Conservation (phyloP, 768 basidiomycete species). For the Kwoniella bestiolae region DNA sequence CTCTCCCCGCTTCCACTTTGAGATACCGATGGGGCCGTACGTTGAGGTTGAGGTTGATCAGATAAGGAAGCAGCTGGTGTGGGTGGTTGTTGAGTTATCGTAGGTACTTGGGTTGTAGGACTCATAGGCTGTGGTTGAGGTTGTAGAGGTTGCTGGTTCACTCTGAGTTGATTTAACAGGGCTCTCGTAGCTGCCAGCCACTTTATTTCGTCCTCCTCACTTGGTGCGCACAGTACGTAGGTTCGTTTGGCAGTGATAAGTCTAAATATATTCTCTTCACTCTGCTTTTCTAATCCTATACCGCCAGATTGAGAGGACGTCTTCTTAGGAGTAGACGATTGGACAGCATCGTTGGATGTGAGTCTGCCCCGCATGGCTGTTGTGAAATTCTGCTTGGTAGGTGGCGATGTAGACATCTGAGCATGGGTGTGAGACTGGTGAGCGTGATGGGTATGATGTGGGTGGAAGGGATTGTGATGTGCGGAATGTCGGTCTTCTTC, state of each 20-base stretch:
- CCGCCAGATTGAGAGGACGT: not conserved
- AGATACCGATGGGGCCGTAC: not conserved
- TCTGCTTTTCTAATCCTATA: conserved; percentile 5
- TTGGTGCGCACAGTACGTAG: conserved; percentile 85
- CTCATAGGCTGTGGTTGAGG: conserved; percentile 19
- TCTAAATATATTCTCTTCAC: conserved; percentile 76
- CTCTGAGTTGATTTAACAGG: conserved; percentile 67
- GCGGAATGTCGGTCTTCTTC: conserved; percentile 47
- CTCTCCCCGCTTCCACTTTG: conserved; percentile 7
- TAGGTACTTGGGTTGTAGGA: conserved; percentile 14
- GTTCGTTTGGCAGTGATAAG: conserved; percentile 93
- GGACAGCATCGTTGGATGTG: conserved; percentile 20
- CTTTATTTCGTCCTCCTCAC: conserved; percentile 96
- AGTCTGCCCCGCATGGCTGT: conserved; percentile 20
- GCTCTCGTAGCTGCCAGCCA: conserved; percentile 96
- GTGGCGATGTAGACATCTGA: conserved; percentile 11
- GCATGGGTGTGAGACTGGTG: not conserved
- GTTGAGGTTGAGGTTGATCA: not conserved
- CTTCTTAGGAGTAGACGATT: not conserved
- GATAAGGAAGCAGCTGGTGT: conserved; percentile 24
- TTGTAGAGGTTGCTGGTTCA: not conserved
- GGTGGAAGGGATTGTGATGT: conserved; percentile 13
- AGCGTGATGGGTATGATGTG: conserved; percentile 15
- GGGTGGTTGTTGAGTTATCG: conserved; percentile 37
- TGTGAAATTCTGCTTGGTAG: conserved; percentile 10